phyloP scores from a whole-genome alignment of 805 yeast genomes.

The Yarrowia sp. region DNA sequence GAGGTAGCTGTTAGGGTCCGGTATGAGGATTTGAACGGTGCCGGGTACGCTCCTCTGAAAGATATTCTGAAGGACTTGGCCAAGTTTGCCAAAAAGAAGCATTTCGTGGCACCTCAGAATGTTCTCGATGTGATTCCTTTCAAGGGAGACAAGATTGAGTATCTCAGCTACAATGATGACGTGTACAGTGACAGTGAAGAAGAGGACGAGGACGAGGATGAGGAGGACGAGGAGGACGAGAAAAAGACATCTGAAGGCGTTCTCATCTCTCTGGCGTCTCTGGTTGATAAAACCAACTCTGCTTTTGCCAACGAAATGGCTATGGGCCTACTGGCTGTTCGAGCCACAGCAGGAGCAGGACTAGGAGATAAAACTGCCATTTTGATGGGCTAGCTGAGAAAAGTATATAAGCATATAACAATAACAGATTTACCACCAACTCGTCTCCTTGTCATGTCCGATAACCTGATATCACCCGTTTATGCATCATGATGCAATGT shows the following conservation, averaged over 20 bases:
- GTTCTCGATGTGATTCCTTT: constrained; percentile 7
- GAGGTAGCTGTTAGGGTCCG: constrained; percentile 10
- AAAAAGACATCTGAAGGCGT: not conserved
- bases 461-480: not conserved
- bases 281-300: constrained; percentile 1
- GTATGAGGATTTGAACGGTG: constrained; percentile 9
- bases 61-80: constrained; percentile 1
- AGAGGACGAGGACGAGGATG: not conserved
- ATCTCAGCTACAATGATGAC: constrained; percentile 11
- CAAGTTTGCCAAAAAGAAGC: constrained; percentile 12
- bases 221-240: not conserved
- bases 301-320: constrained; percentile 31
- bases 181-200: constrained; percentile 12
- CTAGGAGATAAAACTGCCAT: constrained; percentile 15
- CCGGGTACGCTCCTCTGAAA: not conserved
- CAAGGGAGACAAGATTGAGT: constrained; percentile 24
- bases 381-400: not conserved
- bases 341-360: constrained; percentile 13
- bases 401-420: not conserved
- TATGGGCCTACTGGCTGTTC: not conserved
- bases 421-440: not conserved
- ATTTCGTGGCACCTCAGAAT: not conserved
- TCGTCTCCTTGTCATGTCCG: not conserved
- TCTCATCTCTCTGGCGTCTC: not conserved
- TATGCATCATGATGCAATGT: constrained; percentile 12